Conservation (phyloP, 805 yeast species). For the Pichia gijzeniarum region DNA sequence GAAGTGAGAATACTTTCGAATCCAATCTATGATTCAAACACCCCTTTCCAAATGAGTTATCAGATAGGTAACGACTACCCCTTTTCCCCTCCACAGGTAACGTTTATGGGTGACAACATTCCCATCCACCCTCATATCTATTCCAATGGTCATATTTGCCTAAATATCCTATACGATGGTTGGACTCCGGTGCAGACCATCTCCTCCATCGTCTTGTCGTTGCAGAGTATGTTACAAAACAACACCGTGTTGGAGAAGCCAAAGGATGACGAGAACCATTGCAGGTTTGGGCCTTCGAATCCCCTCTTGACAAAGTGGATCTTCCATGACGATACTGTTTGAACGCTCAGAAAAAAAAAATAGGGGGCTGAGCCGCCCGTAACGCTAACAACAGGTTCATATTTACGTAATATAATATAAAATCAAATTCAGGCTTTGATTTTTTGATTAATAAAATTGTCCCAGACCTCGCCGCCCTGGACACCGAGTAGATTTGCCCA, state of each 20-base stretch:
- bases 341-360: background rate
- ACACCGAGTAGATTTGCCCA: no score
- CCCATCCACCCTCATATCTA: slow-evolving; percentile 75
- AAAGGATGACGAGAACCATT: slow-evolving; percentile 47
- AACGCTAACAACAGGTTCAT: no score
- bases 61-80: slow-evolving; percentile 8
- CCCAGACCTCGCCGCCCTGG: no score
- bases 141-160: slow-evolving; percentile 73
- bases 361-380: background rate
- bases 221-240: slow-evolving; percentile 57
- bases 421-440: no score
- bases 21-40: slow-evolving; percentile 2
- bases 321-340: slow-evolving; percentile 54
- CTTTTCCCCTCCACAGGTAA: slow-evolving; percentile 10
- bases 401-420: background rate
- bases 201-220: slow-evolving; percentile 43
- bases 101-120: slow-evolving; percentile 25
- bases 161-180: slow-evolving; percentile 55
- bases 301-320: slow-evolving; percentile 46
- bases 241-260: slow-evolving; percentile 48
- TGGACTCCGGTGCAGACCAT: slow-evolving; percentile 63
- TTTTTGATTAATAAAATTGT: no score
- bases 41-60: slow-evolving; percentile 5
- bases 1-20: slow-evolving; percentile 5
- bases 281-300: slow-evolving; percentile 46